These are phyloP conservation scores for Eimeria necatrix DNA, from an alignment of 169 alveolate genomes.

Conservation along the genomic window DNA sequence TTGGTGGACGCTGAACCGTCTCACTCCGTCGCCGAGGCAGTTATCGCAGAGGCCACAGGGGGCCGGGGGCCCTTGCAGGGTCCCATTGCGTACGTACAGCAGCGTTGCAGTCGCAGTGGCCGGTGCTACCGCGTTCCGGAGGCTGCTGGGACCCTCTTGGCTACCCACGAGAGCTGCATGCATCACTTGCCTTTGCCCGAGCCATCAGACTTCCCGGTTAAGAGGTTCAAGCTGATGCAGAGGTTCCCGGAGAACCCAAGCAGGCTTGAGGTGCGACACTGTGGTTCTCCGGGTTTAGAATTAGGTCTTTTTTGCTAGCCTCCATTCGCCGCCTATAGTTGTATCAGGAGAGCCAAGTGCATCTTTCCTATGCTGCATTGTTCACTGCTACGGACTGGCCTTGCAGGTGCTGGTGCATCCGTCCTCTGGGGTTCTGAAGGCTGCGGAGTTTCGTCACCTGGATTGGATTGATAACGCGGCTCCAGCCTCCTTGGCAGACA, in stretches of 20 bases:
- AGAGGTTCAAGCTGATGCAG: constrained; percentile 89
- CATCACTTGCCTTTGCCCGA: constrained; percentile 94
- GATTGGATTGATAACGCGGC: constrained; percentile 88
- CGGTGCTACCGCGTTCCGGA: not conserved
- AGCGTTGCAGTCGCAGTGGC: constrained; percentile 55
- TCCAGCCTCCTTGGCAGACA: constrained; percentile 94
- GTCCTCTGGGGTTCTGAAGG: constrained; percentile 90
- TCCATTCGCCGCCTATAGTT: too few species aligned
- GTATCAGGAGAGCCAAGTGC: too few species aligned
- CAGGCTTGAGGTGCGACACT: constrained; percentile 90
- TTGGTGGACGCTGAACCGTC: constrained; percentile 42
- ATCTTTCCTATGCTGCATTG: not conserved
- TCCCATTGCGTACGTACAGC: constrained; percentile 56
- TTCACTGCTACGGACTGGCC: not conserved
- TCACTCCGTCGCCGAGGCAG: not conserved
- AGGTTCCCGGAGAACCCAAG: constrained; percentile 94
- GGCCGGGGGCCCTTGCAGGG: not conserved
- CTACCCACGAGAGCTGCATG: constrained; percentile 84
- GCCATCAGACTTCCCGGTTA: constrained; percentile 92
- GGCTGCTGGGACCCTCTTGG: constrained; percentile 43
- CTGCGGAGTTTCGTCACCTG: constrained; percentile 88
- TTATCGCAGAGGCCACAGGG: not conserved
- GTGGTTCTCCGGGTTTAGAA: not conserved
- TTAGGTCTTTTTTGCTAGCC: not conserved
- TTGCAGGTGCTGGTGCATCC: constrained; percentile 85